Evolutionary conservation across 305 asterid genomes (phyloP).

Genomic region (Plantago coronopus): DNA sequence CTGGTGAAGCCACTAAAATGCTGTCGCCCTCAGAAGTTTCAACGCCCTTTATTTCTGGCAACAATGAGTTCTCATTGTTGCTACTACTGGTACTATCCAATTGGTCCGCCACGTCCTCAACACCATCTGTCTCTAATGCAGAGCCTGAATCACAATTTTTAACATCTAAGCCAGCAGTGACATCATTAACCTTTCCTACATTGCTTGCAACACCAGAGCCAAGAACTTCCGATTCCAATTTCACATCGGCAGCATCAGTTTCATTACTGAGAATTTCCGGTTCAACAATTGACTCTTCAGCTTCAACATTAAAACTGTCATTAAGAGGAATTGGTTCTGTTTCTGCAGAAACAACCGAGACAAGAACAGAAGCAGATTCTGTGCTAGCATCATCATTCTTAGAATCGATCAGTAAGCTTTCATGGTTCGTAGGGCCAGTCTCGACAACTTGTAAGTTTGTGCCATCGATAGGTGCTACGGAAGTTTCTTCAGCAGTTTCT

Average conservation of each 20-base stretch:
- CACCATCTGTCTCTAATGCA: slow-evolving; percentile 29
- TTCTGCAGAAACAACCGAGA: slow-evolving; percentile 19
- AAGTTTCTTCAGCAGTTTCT: slow-evolving; percentile 15
- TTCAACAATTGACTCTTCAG: slow-evolving; percentile 27
- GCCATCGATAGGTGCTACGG: slow-evolving; percentile 24
- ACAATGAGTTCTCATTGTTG: slow-evolving; percentile 22
- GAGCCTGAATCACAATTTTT: slow-evolving; percentile 7
- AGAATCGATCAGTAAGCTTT: slow-evolving; percentile 14
- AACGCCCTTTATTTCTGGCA: slow-evolving; percentile 29
- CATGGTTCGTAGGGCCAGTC: slow-evolving; percentile 21
- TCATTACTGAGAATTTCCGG: slow-evolving; percentile 17
- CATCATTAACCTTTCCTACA: no score
- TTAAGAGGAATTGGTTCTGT: slow-evolving; percentile 21
- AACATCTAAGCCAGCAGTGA: no score
- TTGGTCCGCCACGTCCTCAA: slow-evolving; percentile 30
- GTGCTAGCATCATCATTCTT: slow-evolving; percentile 18
- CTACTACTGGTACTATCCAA: slow-evolving; percentile 27
- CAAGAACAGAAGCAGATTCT: slow-evolving; percentile 25
- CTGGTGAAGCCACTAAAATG: slow-evolving; percentile 28
- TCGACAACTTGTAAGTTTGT: slow-evolving; percentile 25
- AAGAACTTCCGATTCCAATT: slow-evolving; percentile 33
- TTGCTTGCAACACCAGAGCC: slow-evolving; percentile 19
- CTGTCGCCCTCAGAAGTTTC: slow-evolving; percentile 25
- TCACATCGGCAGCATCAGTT: slow-evolving; percentile 33
- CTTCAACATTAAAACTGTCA: no score